These are phyloP conservation scores for Calonectria naviculata DNA, from an alignment of 2,329 filamentous ascomycete genomes.

Conservation along the genomic window DNA sequence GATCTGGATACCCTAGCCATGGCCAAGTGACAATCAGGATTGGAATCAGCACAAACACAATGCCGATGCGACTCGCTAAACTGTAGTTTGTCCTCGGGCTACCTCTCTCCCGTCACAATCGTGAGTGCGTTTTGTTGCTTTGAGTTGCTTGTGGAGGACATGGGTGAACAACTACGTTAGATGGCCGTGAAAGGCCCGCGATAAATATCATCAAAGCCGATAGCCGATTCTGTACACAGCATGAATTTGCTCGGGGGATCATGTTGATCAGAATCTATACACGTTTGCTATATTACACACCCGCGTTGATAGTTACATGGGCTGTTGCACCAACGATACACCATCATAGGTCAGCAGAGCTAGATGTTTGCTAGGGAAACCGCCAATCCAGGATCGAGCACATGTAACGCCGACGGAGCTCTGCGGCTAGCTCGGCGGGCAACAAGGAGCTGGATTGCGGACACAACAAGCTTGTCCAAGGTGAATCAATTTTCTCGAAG, in stretches of 20 bases:
- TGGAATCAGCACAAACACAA: not conserved
- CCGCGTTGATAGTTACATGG: constrained; percentile 24
- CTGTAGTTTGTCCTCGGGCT: too few relatives aligned
- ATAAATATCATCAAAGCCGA: not conserved
- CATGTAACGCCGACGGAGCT: constrained; percentile 32
- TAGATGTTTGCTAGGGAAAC: constrained; percentile 16
- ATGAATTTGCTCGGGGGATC: constrained; percentile 19
- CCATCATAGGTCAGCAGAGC: constrained; percentile 26
- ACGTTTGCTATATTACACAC: constrained; percentile 37
- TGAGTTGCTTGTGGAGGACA: not conserved
- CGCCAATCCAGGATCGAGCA: constrained; percentile 13
- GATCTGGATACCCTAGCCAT: not conserved
- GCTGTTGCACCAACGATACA: constrained; percentile 30
- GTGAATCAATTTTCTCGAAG: constrained; percentile 29
- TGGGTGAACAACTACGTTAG: not conserved
- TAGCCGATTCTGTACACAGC: not conserved
- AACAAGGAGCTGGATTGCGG: constrained; percentile 23
- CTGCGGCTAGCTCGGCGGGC: constrained; percentile 25
- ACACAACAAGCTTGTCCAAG: constrained; percentile 9
- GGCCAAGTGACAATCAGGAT: not conserved
- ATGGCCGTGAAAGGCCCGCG: not conserved
- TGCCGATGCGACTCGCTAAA: not conserved
- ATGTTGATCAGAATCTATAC: not conserved
- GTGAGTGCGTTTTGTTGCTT: not conserved
- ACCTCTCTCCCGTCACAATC: not conserved